A percentile compares a stretch with the other conserved stretches of the same genome.
Conservation (phyloP, 495 filamentous ascomycete species). For the Massariosphaeria phaeospora region DNA sequence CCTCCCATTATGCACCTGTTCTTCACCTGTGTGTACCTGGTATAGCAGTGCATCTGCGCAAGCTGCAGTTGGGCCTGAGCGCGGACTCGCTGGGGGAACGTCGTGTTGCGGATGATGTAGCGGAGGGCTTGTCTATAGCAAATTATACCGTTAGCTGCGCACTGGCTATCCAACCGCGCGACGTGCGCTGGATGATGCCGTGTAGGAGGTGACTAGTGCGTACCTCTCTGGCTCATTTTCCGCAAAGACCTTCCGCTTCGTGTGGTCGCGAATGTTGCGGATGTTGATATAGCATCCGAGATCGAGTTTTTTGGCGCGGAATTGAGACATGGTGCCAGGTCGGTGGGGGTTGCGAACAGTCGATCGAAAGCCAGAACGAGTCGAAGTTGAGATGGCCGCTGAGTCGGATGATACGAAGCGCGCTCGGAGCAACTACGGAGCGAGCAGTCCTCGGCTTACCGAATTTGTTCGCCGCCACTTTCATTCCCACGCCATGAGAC, state of each 20-base stretch:
- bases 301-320: slow-evolving; percentile 80
- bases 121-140: slow-evolving; percentile 81
- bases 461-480: no score
- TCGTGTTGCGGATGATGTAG: slow-evolving; percentile 89
- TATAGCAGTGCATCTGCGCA: slow-evolving; percentile 91
- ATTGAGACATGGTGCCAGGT: slow-evolving; percentile 62
- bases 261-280: slow-evolving; percentile 82
- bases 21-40: slow-evolving; percentile 83
- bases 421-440: not conserved
- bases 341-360: not conserved
- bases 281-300: slow-evolving; percentile 80
- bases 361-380: not conserved
- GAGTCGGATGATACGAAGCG: not conserved
- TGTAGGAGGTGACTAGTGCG: slow-evolving; percentile 11
- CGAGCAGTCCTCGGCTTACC: not conserved
- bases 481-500: no score
- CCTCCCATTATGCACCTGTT: slow-evolving; percentile 89
- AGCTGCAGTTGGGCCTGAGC: slow-evolving; percentile 89
- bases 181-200: not conserved
- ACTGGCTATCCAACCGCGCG: not conserved
- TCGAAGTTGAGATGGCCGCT: not conserved
- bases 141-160: slow-evolving; percentile 5
- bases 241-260: slow-evolving; percentile 88
- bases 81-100: slow-evolving; percentile 70
- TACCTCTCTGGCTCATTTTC: slow-evolving; percentile 82